Evolutionary conservation across 192 early-diverging fungal species (phyloP).

Genomic region (Backusella westeae): DNA sequence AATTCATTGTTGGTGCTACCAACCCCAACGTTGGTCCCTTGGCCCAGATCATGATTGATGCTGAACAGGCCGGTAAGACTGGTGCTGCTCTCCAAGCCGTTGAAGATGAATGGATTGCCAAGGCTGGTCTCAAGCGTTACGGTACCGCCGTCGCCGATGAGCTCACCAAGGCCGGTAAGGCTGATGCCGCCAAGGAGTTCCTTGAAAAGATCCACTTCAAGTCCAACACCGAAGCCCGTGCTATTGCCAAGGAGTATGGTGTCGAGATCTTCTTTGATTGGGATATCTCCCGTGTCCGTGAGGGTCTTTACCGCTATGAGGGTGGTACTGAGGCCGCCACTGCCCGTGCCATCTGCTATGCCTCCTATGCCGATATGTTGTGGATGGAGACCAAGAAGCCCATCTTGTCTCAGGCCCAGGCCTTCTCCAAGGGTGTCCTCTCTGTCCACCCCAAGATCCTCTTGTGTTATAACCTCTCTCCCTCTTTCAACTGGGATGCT

Average conservation of each 20-base stretch:
- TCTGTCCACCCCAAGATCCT: conserved; percentile 75
- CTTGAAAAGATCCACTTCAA: conserved; percentile 50
- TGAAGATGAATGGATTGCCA: conserved; percentile 83
- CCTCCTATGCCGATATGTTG: conserved; percentile 86
- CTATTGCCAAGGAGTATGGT: conserved; percentile 74
- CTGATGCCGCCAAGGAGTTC: conserved; percentile 44
- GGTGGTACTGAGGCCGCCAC: conserved; percentile 93
- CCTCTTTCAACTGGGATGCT: conserved; percentile 97
- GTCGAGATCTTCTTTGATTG: conserved; percentile 84
- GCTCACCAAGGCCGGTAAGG: conserved; percentile 66
- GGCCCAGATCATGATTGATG: conserved; percentile 75
- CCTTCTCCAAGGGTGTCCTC: conserved; percentile 89
- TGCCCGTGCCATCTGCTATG: conserved; percentile 79
- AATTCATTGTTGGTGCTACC: conserved; percentile 92
- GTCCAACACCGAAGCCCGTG: conserved; percentile 84
- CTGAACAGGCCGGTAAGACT: conserved; percentile 67
- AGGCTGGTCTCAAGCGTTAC: conserved; percentile 85
- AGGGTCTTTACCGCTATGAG: conserved; percentile 97
- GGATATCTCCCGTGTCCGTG: conserved; percentile 87
- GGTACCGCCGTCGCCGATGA: conserved; percentile 78
- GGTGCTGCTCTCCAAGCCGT: conserved; percentile 81
- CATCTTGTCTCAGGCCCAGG: conserved; percentile 86
- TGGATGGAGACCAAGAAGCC: conserved; percentile 99
- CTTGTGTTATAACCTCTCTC: conserved; percentile 97
- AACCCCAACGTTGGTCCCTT: conserved; percentile 73